phyloP scores from a whole-genome alignment of 2,329 filamentous ascomycete species.

The Akanthomyces dipterigenus region DNA sequence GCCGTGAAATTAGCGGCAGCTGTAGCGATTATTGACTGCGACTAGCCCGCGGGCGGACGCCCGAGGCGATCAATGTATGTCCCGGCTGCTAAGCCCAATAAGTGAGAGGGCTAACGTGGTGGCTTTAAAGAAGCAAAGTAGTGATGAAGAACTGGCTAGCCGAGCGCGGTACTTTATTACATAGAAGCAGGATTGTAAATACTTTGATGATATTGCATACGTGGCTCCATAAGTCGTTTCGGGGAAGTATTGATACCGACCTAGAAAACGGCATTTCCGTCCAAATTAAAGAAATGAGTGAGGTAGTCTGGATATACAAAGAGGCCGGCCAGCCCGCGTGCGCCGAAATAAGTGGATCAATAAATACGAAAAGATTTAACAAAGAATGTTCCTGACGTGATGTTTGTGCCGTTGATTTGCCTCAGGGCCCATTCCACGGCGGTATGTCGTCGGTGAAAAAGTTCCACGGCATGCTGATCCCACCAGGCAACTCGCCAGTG shows the following conservation, averaged over 20 bases:
- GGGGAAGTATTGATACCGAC: background rate
- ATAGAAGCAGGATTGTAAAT: too few relatives aligned
- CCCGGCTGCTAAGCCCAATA: too few relatives aligned
- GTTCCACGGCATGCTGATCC: conserved; percentile 23
- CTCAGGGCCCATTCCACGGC: conserved; percentile 5
- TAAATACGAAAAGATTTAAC: background rate
- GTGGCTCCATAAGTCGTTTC: background rate
- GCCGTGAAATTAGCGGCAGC: too few relatives aligned
- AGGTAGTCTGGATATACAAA: background rate
- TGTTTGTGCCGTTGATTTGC: too few relatives aligned
- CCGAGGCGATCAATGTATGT: conserved; percentile 19
- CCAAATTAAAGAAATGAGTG: background rate
- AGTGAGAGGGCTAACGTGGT: too few relatives aligned
- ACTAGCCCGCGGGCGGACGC: conserved; percentile 37
- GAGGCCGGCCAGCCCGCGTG: background rate
- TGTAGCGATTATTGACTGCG: too few relatives aligned
- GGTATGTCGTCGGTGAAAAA: conserved; percentile 21
- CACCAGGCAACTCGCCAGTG: conserved; percentile 17
- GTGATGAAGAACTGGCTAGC: conserved; percentile 19
- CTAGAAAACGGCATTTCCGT: background rate
- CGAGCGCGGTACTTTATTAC: conserved; percentile 17
- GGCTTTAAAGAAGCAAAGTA: too few relatives aligned
- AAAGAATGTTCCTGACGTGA: background rate
- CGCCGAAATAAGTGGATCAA: background rate
- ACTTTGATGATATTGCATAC: background rate